phyloP scores from a whole-genome alignment of 75 land plant species.

The Pinus taeda region DNA sequence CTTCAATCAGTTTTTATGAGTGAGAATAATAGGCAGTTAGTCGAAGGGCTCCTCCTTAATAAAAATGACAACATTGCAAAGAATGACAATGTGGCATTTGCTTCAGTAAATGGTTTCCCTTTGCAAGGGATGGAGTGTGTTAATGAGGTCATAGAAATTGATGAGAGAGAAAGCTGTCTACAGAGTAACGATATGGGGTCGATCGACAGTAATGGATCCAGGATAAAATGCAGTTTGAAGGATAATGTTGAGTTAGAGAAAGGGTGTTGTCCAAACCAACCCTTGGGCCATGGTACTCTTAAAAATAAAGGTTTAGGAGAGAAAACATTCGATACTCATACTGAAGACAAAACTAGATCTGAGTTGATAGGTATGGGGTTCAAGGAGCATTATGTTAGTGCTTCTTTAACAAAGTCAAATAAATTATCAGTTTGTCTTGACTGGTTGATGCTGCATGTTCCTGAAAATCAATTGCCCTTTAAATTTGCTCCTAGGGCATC shows the following conservation, averaged over 20 bases:
- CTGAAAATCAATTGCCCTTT: slow-evolving; percentile 25
- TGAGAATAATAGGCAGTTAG: slow-evolving; percentile 25
- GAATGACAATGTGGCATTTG: not conserved
- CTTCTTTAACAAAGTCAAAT: slow-evolving; percentile 19
- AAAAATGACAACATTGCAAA: slow-evolving; percentile 2
- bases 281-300: not conserved
- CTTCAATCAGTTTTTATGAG: slow-evolving; percentile 39
- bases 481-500: slow-evolving; percentile 36
- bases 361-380: slow-evolving; percentile 25
- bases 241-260: not conserved
- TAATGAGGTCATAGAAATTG: not conserved
- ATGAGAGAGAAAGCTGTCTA: not conserved
- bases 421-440: slow-evolving; percentile 27
- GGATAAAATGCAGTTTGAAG: not conserved
- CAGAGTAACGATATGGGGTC: not conserved
- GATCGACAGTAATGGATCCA: not conserved
- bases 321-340: slow-evolving; percentile 1
- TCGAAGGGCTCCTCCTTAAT: slow-evolving; percentile 25
- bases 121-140: not conserved
- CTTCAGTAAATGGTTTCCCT: not conserved
- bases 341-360: slow-evolving; percentile 1
- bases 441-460: slow-evolving; percentile 34
- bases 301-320: not conserved
- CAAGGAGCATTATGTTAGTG: slow-evolving; percentile 22
- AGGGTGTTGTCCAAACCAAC: not conserved